phyloP scores from a whole-genome alignment of 495 filamentous ascomycete genomes.

The Clohesyomyces aquaticus region DNA sequence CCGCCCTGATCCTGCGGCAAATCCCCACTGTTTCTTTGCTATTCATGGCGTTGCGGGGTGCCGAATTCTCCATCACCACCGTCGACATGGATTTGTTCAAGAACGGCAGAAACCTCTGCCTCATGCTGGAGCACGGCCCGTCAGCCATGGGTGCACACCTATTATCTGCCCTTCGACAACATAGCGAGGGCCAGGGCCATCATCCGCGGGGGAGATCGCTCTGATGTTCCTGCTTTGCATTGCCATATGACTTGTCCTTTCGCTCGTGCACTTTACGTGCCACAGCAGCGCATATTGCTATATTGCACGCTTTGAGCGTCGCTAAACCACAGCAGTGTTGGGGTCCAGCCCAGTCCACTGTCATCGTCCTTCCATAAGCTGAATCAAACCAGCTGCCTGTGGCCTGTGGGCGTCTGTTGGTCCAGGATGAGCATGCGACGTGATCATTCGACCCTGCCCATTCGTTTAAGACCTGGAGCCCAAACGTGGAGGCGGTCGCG shows the following conservation, averaged over 20 bases:
- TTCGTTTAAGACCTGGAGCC: constrained; percentile 3
- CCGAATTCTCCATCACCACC: neutral
- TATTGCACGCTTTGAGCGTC: constrained; percentile 26
- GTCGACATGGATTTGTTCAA: neutral
- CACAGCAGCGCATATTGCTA: constrained; percentile 25
- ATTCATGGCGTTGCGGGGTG: constrained; percentile 12
- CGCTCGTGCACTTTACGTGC: constrained; percentile 30
- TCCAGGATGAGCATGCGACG: constrained; percentile 9
- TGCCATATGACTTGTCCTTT: constrained; percentile 15
- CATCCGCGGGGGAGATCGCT: constrained; percentile 16
- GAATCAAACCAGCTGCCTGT: constrained; percentile 13
- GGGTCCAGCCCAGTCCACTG: constrained; percentile 20
- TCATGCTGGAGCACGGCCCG: constrained; percentile 27
- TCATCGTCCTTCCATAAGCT: constrained; percentile 28
- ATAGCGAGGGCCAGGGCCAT: constrained; percentile 11
- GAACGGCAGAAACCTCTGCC: neutral
- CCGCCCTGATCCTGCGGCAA: constrained; percentile 9
- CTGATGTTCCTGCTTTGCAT: constrained; percentile 15
- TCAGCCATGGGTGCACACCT: constrained; percentile 2
- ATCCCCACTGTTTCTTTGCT: constrained; percentile 5
- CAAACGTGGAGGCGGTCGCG: neutral
- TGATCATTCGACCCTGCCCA: constrained; percentile 28
- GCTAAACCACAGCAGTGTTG: constrained; percentile 25
- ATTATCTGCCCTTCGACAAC: too few relatives aligned
- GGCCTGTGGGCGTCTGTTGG: neutral